Evolutionary conservation across 805 yeast genomes (phyloP).

Genomic region (Tetrapisispora phaffii): DNA sequence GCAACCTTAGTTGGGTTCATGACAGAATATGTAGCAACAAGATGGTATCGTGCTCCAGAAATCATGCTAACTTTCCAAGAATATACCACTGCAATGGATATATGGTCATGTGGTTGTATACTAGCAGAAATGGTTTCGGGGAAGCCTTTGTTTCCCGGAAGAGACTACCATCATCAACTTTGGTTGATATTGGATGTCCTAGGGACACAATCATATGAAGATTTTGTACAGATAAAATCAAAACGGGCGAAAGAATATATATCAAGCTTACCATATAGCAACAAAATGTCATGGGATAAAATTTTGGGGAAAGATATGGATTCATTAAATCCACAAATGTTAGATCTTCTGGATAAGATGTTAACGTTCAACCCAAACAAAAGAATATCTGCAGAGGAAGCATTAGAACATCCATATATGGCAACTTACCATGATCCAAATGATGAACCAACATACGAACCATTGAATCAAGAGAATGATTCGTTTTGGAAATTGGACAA

Average conservation of each 20-base stretch:
- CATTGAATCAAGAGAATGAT: slow-evolving; percentile 28
- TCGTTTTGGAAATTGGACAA: slow-evolving; percentile 36
- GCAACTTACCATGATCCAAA: slow-evolving; percentile 57
- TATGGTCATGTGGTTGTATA: slow-evolving; percentile 77
- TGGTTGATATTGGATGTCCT: slow-evolving; percentile 55
- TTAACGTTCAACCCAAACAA: slow-evolving; percentile 66
- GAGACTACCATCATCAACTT: slow-evolving; percentile 61
- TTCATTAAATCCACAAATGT: slow-evolving; percentile 35
- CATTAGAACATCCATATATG: slow-evolving; percentile 65
- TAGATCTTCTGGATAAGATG: slow-evolving; percentile 59
- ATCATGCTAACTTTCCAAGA: slow-evolving; percentile 66
- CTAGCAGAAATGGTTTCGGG: slow-evolving; percentile 57
- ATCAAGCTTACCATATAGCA: slow-evolving; percentile 51
- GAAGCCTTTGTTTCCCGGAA: slow-evolving; percentile 65
- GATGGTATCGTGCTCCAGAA: slow-evolving; percentile 83
- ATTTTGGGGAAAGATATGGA: slow-evolving; percentile 15
- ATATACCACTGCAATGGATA: slow-evolving; percentile 66
- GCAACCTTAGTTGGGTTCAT: slow-evolving; percentile 43
- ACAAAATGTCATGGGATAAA: slow-evolving; percentile 39
- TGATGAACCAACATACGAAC: slow-evolving; percentile 50
- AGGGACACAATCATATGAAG: slow-evolving; percentile 69
- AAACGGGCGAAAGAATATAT: slow-evolving; percentile 72
- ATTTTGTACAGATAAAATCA: slow-evolving; percentile 61
- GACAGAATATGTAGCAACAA: slow-evolving; percentile 76
- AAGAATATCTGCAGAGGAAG: slow-evolving; percentile 65